phyloP scores from a whole-genome alignment of 1,139 yeast genomes.

The Yamadazyma taylorii region DNA sequence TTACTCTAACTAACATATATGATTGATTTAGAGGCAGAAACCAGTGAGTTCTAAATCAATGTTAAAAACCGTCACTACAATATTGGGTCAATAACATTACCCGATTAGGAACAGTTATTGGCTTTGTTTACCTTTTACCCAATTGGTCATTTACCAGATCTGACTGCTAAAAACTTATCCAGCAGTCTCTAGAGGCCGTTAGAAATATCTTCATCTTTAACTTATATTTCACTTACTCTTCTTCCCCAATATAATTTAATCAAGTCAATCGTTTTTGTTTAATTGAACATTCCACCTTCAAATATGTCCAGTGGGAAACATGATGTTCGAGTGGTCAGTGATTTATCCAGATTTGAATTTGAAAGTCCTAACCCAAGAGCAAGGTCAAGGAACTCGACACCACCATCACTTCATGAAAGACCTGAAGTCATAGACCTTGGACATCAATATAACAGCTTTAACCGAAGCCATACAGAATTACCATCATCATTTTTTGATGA shows the following conservation, averaged over 20 bases:
- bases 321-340: constrained; percentile 28
- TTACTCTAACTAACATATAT: no score
- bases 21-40: no score
- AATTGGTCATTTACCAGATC: constrained; percentile 10
- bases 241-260: neutral
- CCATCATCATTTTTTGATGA: constrained; percentile 12
- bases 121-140: constrained; percentile 8
- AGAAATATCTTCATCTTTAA: no score
- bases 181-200: no score
- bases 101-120: constrained; percentile 1
- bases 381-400: constrained; percentile 31
- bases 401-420: constrained; percentile 21
- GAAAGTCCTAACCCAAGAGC: constrained; percentile 22
- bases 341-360: constrained; percentile 31
- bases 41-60: no score
- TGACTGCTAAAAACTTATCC: constrained; percentile 3
- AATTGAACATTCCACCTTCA: neutral
- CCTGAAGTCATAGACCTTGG: constrained; percentile 7
- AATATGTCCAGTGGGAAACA: constrained; percentile 21
- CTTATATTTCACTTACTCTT: no score
- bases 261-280: neutral
- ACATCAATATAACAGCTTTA: no score
- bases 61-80: no score
- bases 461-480: constrained; percentile 7
- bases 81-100: neutral